phyloP scores from a whole-genome alignment of 345 rosid species.

The Camelina laxa region DNA sequence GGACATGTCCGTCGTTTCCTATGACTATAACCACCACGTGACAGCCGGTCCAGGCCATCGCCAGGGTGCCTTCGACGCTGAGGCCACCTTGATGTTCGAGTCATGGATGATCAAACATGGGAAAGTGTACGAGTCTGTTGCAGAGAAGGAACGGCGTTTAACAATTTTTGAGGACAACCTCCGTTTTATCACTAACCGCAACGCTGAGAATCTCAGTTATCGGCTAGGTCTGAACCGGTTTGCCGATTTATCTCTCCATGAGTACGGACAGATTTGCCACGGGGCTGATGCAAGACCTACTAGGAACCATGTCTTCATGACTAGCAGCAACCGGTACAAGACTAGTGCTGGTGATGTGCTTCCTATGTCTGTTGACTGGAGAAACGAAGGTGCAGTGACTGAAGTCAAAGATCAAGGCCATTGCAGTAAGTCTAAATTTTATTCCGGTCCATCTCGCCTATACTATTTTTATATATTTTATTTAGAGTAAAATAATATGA shows the following conservation, averaged over 20 bases:
- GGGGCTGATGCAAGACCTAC: constrained; percentile 49
- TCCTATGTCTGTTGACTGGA: constrained; percentile 84
- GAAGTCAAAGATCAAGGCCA: constrained; percentile 80
- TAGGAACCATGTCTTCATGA: constrained; percentile 31
- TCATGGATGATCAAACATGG: constrained; percentile 61
- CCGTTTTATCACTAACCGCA: constrained; percentile 57
- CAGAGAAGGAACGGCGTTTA: constrained; percentile 62
- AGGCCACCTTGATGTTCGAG: constrained; percentile 52
- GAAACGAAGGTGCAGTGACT: constrained; percentile 75
- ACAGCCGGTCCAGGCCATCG: constrained; percentile 4
- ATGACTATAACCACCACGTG: constrained; percentile 31
- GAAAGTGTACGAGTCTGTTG: constrained; percentile 59
- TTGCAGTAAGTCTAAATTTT: constrained; percentile 54
- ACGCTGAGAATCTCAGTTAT: constrained; percentile 50
- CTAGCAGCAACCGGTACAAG: constrained; percentile 43
- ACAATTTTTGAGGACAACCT: constrained; percentile 66
- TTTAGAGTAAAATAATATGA: neutral
- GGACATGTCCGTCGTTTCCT: constrained; percentile 67
- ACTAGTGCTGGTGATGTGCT: constrained; percentile 46
- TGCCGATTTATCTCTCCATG: constrained; percentile 69
- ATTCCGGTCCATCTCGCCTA: neutral
- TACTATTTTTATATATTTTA: neutral
- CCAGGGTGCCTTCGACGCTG: constrained; percentile 38
- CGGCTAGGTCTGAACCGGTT: constrained; percentile 64
- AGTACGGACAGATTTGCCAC: constrained; percentile 50